A percentile compares a stretch with the other conserved stretches of the same genome.
Conservation (phyloP, 1,284 basidiomycete genomes). For the Veloboletus limbatus region DNA sequence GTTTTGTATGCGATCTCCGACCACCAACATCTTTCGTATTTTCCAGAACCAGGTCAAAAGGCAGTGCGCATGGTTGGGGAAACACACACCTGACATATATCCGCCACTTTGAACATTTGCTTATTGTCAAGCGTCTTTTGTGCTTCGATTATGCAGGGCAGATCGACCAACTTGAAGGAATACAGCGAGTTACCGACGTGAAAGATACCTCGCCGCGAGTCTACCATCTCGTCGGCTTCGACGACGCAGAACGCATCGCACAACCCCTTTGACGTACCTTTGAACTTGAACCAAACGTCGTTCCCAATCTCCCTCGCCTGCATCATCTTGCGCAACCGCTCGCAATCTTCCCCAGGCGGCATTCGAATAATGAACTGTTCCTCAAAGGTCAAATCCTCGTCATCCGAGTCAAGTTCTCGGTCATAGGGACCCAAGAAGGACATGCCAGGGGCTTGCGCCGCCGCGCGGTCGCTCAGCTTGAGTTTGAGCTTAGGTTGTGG, state of each 20-base stretch:
- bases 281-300: slow-evolving; percentile 98
- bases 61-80: neutral
- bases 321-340: slow-evolving; percentile 79
- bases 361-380: slow-evolving; percentile 96
- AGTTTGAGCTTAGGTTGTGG: slow-evolving; percentile 77
- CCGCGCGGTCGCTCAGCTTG: slow-evolving; percentile 78
- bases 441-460: slow-evolving; percentile 71
- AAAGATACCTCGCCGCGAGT: slow-evolving; percentile 90
- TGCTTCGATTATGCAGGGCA: slow-evolving; percentile 92
- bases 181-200: slow-evolving; percentile 83
- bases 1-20: slow-evolving; percentile 72
- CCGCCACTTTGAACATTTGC: slow-evolving; percentile 97
- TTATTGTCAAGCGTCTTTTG: slow-evolving; percentile 97
- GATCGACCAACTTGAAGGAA: slow-evolving; percentile 91
- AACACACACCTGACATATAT: slow-evolving; percentile 86
- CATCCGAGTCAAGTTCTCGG: slow-evolving; percentile 91
- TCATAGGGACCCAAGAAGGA: slow-evolving; percentile 88
- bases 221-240: slow-evolving; percentile 40
- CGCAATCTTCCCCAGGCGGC: slow-evolving; percentile 80
- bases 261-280: slow-evolving; percentile 54
- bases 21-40: slow-evolving; percentile 74
- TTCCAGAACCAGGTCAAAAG: slow-evolving; percentile 14
- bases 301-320: slow-evolving; percentile 73
- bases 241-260: neutral
- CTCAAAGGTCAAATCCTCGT: slow-evolving; percentile 94